Conservation (phyloP, 202 grass and related monocot species). For the Sporobolus alterniflorus region DNA sequence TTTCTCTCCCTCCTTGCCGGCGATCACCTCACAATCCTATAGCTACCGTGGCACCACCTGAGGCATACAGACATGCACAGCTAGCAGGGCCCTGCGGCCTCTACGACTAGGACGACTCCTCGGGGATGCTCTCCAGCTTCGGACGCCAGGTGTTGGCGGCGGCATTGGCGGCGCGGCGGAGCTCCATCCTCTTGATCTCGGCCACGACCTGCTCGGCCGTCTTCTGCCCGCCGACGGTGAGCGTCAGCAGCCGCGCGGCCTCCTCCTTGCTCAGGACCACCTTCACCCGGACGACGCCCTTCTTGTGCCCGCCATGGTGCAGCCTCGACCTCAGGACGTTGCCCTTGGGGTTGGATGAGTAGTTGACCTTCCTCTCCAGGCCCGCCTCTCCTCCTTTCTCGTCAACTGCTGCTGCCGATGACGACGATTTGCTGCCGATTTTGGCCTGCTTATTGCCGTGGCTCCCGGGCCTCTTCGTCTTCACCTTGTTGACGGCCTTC, state of each 20-base stretch:
- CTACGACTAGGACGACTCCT: slow-evolving; percentile 56
- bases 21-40: too few relatives aligned
- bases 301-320: not conserved
- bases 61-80: not conserved
- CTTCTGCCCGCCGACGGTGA: slow-evolving; percentile 58
- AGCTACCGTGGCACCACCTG: not conserved
- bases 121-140: slow-evolving; percentile 75
- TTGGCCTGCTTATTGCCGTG: not conserved
- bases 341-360: slow-evolving; percentile 1
- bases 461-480: slow-evolving; percentile 15
- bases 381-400: not conserved
- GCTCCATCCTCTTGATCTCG: slow-evolving; percentile 72
- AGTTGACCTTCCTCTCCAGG: not conserved
- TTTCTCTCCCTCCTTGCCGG: too few relatives aligned
- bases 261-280: slow-evolving; percentile 89
- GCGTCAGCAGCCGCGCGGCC: slow-evolving; percentile 71
- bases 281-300: slow-evolving; percentile 72
- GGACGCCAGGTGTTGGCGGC: slow-evolving; percentile 56
- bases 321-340: slow-evolving; percentile 8
- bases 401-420: not conserved
- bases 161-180: slow-evolving; percentile 22
- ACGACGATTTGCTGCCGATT: not conserved
- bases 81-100: not conserved
- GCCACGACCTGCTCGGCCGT: slow-evolving; percentile 58
- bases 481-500: slow-evolving; percentile 52